Percentiles rank a stretch among this genome's conserved stretches.
Evolutionary conservation across 2,329 filamentous ascomycete species (phyloP).

Genomic region (Fusarium floridanum): DNA sequence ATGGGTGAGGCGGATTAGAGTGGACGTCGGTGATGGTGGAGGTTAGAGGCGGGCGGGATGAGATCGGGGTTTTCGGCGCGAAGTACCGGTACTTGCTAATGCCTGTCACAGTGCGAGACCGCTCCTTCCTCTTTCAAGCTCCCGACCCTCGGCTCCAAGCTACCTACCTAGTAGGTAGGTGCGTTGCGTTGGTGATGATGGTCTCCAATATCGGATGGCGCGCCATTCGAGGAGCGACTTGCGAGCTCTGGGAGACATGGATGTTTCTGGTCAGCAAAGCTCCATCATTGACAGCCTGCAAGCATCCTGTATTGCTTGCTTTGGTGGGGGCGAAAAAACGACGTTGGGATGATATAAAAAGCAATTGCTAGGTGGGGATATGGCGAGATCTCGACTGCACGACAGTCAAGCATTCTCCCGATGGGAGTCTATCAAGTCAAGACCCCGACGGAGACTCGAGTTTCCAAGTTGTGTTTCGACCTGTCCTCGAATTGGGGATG

Average conservation of each 20-base stretch:
- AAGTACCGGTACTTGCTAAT: constrained; percentile 42
- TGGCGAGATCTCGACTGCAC: constrained; percentile 7
- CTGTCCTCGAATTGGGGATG: background rate
- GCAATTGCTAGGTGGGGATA: constrained; percentile 8
- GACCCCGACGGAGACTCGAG: constrained; percentile 1
- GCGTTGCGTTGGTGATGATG: background rate
- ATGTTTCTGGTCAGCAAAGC: background rate
- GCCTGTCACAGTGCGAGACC: constrained; percentile 41
- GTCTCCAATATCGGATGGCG: constrained; percentile 23
- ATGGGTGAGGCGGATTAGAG: constrained; percentile 15
- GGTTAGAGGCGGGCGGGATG: constrained; percentile 33
- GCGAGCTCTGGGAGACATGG: constrained; percentile 29
- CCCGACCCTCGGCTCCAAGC: constrained; percentile 24
- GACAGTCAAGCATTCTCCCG: background rate
- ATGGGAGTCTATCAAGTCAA: background rate
- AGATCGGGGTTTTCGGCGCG: constrained; percentile 37
- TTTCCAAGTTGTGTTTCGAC: background rate
- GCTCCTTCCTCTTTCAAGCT: constrained; percentile 27
- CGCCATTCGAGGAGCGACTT: constrained; percentile 37
- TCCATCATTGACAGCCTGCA: background rate
- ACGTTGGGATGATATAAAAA: constrained; percentile 6
- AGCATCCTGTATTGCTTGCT: background rate
- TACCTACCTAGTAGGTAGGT: background rate
- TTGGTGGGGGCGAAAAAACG: background rate
- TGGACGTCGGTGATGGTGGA: constrained; percentile 24